phyloP scores from a whole-genome alignment of 352 stramenopile species.

The Pythium scleroteichum region DNA sequence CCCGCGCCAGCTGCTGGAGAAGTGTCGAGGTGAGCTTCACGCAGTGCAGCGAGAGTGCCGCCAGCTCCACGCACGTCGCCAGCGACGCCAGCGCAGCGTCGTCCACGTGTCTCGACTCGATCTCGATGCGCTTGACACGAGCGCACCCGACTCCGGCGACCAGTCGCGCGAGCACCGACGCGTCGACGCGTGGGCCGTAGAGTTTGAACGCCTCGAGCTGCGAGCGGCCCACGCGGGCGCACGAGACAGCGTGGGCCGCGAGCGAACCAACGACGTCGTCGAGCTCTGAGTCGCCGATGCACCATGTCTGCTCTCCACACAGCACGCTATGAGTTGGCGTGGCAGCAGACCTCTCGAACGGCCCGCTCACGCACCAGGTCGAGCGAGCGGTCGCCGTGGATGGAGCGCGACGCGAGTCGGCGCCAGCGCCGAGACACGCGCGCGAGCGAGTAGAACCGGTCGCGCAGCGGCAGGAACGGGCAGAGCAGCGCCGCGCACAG shows the following conservation, averaged over 20 bases:
- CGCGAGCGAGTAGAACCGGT: constrained; percentile 55
- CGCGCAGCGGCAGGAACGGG: constrained; percentile 53
- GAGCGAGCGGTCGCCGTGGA: constrained; percentile 45
- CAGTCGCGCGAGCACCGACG: constrained; percentile 42
- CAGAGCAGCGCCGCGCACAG: constrained; percentile 50
- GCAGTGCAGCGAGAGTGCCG: constrained; percentile 52
- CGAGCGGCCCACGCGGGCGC: too few species aligned
- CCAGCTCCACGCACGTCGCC: constrained; percentile 37
- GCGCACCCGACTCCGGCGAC: constrained; percentile 38
- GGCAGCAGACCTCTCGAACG: too few species aligned
- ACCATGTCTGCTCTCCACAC: constrained; percentile 56
- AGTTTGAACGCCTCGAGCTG: constrained; percentile 53
- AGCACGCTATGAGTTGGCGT: too few species aligned
- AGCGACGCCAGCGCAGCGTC: constrained; percentile 46
- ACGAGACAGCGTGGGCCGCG: too few species aligned
- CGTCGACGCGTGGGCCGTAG: constrained; percentile 60
- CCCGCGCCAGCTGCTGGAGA: constrained; percentile 42
- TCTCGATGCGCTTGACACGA: constrained; percentile 46
- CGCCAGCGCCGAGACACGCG: constrained; percentile 61
- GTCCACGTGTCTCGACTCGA: constrained; percentile 78
- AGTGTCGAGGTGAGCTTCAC: constrained; percentile 71
- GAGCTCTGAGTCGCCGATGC: constrained; percentile 61
- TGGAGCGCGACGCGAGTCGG: constrained; percentile 52
- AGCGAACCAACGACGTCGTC: constrained; percentile 42
- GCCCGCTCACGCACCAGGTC: constrained; percentile 49